Evolutionary conservation across 2,329 filamentous ascomycete genomes (phyloP), one percentile per base, ranked within the genome.

Genomic region (Acrodontium crateriforme): DNA sequence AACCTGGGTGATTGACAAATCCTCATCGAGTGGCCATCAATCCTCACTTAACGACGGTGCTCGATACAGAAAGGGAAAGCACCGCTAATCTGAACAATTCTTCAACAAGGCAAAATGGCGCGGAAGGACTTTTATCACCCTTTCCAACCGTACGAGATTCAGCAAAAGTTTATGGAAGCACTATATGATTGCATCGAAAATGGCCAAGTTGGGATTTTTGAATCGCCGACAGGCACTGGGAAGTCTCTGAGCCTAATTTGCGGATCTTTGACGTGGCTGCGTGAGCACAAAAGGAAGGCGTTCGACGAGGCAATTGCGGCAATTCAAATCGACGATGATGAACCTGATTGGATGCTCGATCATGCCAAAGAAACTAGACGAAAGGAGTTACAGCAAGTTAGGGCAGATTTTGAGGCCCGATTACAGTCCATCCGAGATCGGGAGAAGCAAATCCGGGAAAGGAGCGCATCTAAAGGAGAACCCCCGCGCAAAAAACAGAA

Each of bases 161-260:
- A 94, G 47, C 65, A 77, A 24, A 63, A 87, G 41, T 91, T 94
- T 48, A 94, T 94, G 85, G 73, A 66, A 40, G 69, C 78, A 1
- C 67, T 89, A 4, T 93, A 92, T 49, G 58, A 71, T 27, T 81
- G 83, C 35, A 69, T 93, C 15, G 74, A 91, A 41, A 54, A 78
- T 22, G 77, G 80, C 6, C 81, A 85, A 46, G 65, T 93, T 25
- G 85, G 81, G 16, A 84, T 94, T 23, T 75, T 94, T 24, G 85
- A 94, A 50, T 92, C 82, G 24, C 85, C 85, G n/a, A 94, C 85
- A 22, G 85, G 85, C 4, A 52, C 50, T 27, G 85, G 85, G 24
- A 94, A 94, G 66, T 93, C 85, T 1, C 57, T 94, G 24, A 93
- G 85, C 39, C 64, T 94, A 16, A 89, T 94, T 37, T 94, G 85